phyloP scores from a whole-genome alignment of 306 rosid genomes.

The Argentina anserina region DNA sequence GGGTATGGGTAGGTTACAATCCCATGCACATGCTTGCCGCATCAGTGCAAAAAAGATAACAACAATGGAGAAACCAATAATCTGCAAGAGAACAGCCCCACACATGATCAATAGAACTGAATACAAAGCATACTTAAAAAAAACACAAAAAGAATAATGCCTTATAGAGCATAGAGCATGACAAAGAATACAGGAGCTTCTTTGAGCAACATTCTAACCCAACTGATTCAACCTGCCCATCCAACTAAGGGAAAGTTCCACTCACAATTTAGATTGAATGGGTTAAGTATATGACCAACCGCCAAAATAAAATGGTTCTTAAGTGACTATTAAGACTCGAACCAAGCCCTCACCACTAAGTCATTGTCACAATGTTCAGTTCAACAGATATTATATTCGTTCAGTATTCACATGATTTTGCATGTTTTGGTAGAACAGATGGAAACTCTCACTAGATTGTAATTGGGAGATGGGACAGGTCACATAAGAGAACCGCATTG shows the following conservation, averaged over 20 bases:
- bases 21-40: constrained; percentile 90
- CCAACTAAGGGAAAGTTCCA: not conserved
- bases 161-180: not conserved
- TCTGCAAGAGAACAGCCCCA: constrained; percentile 57
- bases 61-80: constrained; percentile 75
- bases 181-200: not conserved
- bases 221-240: not conserved
- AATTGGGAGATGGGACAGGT: not conserved
- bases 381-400: not conserved
- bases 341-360: not conserved
- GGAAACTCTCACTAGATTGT: not conserved
- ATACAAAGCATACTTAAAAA: constrained; percentile 17
- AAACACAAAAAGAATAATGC: too few relatives aligned
- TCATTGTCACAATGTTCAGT: not conserved
- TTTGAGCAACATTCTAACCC: not conserved
- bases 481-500: not conserved
- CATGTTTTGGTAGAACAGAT: not conserved
- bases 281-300: not conserved
- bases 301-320: not conserved
- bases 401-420: not conserved
- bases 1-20: constrained; percentile 69
- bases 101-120: constrained; percentile 21
- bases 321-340: not conserved
- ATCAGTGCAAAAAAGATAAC: constrained; percentile 75
- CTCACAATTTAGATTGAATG: not conserved